A percentile compares a stretch with the other conserved stretches of the same genome.
These are phyloP conservation scores for Westerdykella ornata DNA, from an alignment of 2,329 filamentous ascomycete genomes.

Conservation along the genomic window DNA sequence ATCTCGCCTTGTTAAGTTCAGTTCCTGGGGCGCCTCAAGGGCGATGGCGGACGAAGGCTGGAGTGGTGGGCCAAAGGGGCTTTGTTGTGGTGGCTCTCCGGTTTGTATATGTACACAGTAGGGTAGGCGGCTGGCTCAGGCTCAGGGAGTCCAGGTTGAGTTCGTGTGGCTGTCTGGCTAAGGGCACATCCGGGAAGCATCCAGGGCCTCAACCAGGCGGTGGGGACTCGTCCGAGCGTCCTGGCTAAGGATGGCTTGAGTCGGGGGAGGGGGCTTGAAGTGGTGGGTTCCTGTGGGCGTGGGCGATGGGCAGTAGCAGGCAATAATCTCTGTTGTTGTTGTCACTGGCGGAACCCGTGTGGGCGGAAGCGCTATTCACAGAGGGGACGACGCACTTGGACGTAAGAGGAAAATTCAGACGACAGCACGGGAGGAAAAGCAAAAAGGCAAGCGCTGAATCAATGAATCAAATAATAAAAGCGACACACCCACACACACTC, in stretches of 20 bases:
- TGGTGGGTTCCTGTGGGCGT: constrained; percentile 37
- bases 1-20: constrained; percentile 47
- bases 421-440: constrained; percentile 35
- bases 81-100: constrained; percentile 35
- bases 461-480: constrained; percentile 23
- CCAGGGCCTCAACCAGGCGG: constrained; percentile 37
- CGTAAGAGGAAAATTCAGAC: constrained; percentile 35
- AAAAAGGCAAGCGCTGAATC: constrained; percentile 27
- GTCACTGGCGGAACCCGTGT: no score
- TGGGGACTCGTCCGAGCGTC: constrained; percentile 39
- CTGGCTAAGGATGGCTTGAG: no score
- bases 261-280: no score
- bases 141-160: constrained; percentile 14
- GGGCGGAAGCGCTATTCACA: constrained; percentile 31
- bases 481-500: no score
- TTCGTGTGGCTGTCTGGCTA: constrained; percentile 41
- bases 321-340: no score
- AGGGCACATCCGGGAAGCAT: constrained; percentile 16
- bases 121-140: constrained; percentile 24
- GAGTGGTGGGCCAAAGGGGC: constrained; percentile 37
- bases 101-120: constrained; percentile 38
- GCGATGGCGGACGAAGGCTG: constrained; percentile 43
- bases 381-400: constrained; percentile 23
- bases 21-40: constrained; percentile 40
- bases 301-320: constrained; percentile 28